Base-by-base conservation (phyloP, 2,329 filamentous ascomycete genomes). In the Alternaria gaisen region DNA sequence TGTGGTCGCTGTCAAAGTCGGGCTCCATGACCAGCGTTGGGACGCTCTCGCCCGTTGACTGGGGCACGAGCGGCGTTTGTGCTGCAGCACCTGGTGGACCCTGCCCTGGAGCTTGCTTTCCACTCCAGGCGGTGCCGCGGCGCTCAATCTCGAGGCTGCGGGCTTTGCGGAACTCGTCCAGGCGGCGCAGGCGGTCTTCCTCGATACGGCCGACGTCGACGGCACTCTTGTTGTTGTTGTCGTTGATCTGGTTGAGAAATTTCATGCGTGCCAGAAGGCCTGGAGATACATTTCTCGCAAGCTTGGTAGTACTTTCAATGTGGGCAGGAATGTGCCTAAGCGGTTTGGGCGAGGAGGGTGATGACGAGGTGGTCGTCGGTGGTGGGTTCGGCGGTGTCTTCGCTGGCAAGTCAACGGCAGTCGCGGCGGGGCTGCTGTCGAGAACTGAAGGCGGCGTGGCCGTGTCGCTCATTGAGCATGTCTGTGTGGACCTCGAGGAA, bases 71-170 rank as follows among this genome's bases (percentile, higher is more conserved):
- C 42, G 73, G 71, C 36, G 65, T 56, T 8, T 47, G 42, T 26
- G 4, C 38, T 12, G 24, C 24, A 26, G 38, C 10, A 12, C 18
- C 44, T 8, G 41, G 38, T n/a, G 43, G 38, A 20, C 32, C 36
- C 40, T 53, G 69, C 59, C 48, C 65, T n/a, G n/a, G n/a, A 14
- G 58, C 41, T 11, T 11, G 18, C 40, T 34, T 59, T 76, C 87
- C 88, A 81, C 87, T 91, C 90, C 90, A 93, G 70, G 90, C 86
- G 73, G 88, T 87, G 74, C 90, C 90, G 72, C 89, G 85, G 74
- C 89, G 85, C 77, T 89, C 84, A 70, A 91, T 82, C 67, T 81
- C 82, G 66, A 82, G 82, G 65, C 80, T 83, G 73, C 83, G 72
- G 61, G 87, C 85, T 67, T 85, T 69, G 74, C 91, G 88, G 61